Conservation (phyloP, 306 rosid genomes). For the Fagus sylvatica region DNA sequence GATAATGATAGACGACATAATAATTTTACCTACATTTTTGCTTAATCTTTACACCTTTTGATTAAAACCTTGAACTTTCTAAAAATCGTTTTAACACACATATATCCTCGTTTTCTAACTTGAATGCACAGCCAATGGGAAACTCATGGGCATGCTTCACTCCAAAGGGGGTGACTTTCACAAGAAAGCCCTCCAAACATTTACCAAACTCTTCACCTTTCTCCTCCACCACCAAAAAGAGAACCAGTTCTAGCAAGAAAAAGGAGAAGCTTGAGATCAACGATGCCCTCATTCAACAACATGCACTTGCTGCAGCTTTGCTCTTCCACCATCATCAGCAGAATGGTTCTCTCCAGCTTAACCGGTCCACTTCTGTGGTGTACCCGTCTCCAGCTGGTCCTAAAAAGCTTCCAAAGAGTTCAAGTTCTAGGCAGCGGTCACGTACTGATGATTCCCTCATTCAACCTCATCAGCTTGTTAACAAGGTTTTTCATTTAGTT, state of each 20-base stretch:
- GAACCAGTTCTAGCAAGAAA: conserved; percentile 20
- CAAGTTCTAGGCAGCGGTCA: conserved; percentile 79
- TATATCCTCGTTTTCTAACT: no score
- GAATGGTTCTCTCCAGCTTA: conserved; percentile 48
- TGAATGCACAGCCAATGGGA: background rate
- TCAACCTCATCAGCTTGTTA: conserved; percentile 82
- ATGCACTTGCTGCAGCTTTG: conserved; percentile 82
- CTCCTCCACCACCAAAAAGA: conserved; percentile 34
- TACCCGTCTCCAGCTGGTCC: conserved; percentile 45
- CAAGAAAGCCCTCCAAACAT: background rate
- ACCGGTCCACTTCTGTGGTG: conserved; percentile 74
- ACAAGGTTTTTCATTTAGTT: conserved; percentile 42
- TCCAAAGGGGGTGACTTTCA: background rate
- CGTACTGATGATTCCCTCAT: conserved; percentile 81
- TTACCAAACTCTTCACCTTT: background rate
- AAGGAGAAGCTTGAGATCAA: conserved; percentile 37
- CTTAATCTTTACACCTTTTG: no score
- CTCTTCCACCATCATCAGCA: conserved; percentile 45
- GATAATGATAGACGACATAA: no score
- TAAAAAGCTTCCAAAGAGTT: conserved; percentile 76
- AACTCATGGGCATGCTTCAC: conserved; percentile 1
- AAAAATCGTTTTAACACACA: no score
- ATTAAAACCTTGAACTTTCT: no score
- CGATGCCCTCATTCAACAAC: conserved; percentile 59
- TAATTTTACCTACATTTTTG: no score